Base-by-base conservation (phyloP, 2,329 filamentous ascomycete species). In the Aureobasidium leucospermi region DNA sequence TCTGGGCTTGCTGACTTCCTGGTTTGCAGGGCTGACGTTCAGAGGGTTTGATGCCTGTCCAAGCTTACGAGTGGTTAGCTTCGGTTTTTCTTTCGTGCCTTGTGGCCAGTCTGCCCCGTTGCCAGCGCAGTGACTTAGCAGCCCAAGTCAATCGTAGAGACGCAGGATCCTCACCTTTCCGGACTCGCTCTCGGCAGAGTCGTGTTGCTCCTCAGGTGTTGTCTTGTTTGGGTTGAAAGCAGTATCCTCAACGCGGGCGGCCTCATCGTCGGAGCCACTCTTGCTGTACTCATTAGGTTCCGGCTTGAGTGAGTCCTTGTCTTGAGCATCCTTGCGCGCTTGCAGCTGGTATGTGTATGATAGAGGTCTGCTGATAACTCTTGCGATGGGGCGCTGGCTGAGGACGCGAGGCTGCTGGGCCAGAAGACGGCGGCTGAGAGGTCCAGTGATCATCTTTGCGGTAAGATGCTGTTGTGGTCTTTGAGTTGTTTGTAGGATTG, bases 151-250 rank as follows among this genome's bases (percentile, higher is more conserved):
- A 15, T 13, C 9, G 15, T 47, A 38, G 32, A 34, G 23, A 45
- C 31, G 31, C n/a, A 10, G 15, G 13, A 39, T 47, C 29, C 63
- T 61, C 48, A 64, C 61, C 56, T 49, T 51, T 55, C 65, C 69
- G 23, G 66, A 66, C 64, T 76, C 74, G 23, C 65, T 56, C 48
- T 69, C 71, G 1, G 73, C 74, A 5, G 65, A 69, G 15, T 62
- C 69, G 65, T 76, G 81, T 73, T 84, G 82, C 23, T 73, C 68
- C 68, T 90, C 85, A 0, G 90, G 90, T 19, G 79, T 75, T 29
- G 88, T 92, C 70, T 82, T 83, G 59, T 78, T 73, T 0, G 85
- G 83, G 69, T 90, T 80, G 72, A 89, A 95, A 1, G 90, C 86
- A 0, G 85, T 80, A 43, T 85, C 78, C 3, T 76, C 70, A 60